Evolutionary conservation across 208 protist species (phyloP), one percentile per base, ranked within the genome.

Genomic region (Angomonas ambiguus): DNA sequence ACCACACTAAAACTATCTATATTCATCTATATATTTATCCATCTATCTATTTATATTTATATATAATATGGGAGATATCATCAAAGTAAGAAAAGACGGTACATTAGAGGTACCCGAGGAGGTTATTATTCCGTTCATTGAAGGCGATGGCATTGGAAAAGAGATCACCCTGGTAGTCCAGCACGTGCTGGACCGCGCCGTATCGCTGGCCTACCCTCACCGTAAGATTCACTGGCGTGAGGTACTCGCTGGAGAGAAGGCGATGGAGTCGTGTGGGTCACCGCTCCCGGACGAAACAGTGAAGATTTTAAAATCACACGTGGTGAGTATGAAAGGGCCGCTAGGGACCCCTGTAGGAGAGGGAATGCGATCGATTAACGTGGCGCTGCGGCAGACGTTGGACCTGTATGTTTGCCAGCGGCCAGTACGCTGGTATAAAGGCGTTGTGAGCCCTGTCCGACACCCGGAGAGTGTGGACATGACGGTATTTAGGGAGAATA

Each of bases 401-500:
- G 79, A 84, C 38, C 63, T 84, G 24, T 84, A 76, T 51, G 79
- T 80, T 32, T 84, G 79, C 53, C 74, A 72, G 34, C 79, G 79
- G 0, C 79, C 79, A 0, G 79, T 84, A 16, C 79, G 79, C 2
- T 80, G 69, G 68, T 84, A 80, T 53, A 67, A 51, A 27, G 79
- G 79, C 45, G 68, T 84, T 5, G 70, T 70, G 56, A 74, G 71
- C 11, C 79, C 79, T 0, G 60, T 84, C 28, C 45, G 49, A 11
- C 74, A 84, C 38, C 79, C 79, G 34, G 74, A 84, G 71, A 71
- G 61, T 62, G 79, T 84, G 24, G 74, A 84, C 71, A 84, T 84
- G 79, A 67, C 74, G 11, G 76, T 84, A 10, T 84, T 84, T 68
- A 69, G 79, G 51, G 79, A 84, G 56, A 84, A 84, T 68, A 84